Evolutionary conservation across 192 early-diverging fungal species (phyloP).

Genomic region (Mortierella alpina): DNA sequence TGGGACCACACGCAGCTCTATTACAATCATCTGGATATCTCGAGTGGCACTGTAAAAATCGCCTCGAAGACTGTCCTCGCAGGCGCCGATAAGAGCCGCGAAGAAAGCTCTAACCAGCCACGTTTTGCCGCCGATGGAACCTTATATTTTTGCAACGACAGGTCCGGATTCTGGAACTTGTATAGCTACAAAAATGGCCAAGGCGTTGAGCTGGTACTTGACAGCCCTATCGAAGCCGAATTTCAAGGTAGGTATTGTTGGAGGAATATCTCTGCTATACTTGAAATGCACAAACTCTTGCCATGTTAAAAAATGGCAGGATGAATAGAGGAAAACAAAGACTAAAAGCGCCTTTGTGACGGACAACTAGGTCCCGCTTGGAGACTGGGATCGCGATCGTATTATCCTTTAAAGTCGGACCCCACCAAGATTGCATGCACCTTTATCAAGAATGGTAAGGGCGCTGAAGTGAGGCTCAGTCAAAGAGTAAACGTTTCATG

Average conservation of each 20-base stretch:
- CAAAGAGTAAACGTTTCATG: too few relatives aligned
- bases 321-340: too few relatives aligned
- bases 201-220: conserved; percentile 52
- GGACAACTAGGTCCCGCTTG: conserved; percentile 31
- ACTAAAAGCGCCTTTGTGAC: too few relatives aligned
- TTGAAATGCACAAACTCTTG: too few relatives aligned
- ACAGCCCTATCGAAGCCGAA: conserved; percentile 65
- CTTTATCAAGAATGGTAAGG: conserved; percentile 44
- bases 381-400: conserved; percentile 33
- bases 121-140: conserved; percentile 64
- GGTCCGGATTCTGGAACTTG: conserved; percentile 79
- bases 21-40: conserved; percentile 54
- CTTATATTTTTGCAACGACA: conserved; percentile 76
- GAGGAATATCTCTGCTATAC: not conserved
- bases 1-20: conserved; percentile 78
- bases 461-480: too few relatives aligned
- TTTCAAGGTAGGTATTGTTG: conserved; percentile 61
- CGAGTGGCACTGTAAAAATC: conserved; percentile 9
- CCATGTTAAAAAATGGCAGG: too few relatives aligned
- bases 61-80: conserved; percentile 32
- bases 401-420: conserved; percentile 49
- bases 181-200: conserved; percentile 59
- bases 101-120: conserved; percentile 67
- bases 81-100: conserved; percentile 34
- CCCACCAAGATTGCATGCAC: conserved; percentile 48